Evolutionary conservation across 352 stramenopile genomes (phyloP), one percentile per base, ranked within the genome.

Genomic region (Pythium utonaiense): DNA sequence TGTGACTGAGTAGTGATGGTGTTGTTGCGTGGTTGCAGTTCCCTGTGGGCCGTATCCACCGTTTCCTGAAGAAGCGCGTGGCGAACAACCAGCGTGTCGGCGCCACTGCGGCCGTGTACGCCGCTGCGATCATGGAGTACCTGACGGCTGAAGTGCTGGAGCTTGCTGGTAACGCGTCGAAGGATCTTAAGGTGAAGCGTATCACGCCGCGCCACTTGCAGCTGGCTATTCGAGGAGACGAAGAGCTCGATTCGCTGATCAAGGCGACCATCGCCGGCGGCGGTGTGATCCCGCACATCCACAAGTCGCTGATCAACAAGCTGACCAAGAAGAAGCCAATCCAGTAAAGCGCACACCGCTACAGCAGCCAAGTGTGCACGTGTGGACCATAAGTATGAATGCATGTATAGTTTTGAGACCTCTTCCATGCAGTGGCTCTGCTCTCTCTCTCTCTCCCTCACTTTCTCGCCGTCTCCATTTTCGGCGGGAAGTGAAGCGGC

Each of bases 241-340:
- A 99, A 81, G 98, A 99, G 80, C 88, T 99, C 44, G 97, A 99
- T 60, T 74, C 71, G 60, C 75, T 99, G 52, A 99, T 99, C 78
- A 99, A 99, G 86, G 98, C 97, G 30, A 99, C 98, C 51, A 99
- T 99, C 82, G 97, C 98, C 21, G 97, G 97, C 64, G 98, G 98
- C 69, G 98, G 98, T 89, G 98, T 99, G 56, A 99, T 99, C 70
- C 98, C 98, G 31, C 94, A 99, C 83, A 99, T 99, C 75, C 98
- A 99, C 94, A 99, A 99, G 83, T 98, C 94, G 49, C 95, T 99
- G 50, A 99, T 99, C 76, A 99, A 98, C 87, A 99, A 99, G 87
- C 77, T 90, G 67, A 80, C 76, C 55, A 95, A 95, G 75, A 94
- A 95, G 78, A 91, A 91, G 61, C 74, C 80, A 48, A 72, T 80